Evolutionary conservation across 768 basidiomycete species (phyloP), one percentile per base, ranked within the genome.

Genomic region (Guyanaporus albipodus): DNA sequence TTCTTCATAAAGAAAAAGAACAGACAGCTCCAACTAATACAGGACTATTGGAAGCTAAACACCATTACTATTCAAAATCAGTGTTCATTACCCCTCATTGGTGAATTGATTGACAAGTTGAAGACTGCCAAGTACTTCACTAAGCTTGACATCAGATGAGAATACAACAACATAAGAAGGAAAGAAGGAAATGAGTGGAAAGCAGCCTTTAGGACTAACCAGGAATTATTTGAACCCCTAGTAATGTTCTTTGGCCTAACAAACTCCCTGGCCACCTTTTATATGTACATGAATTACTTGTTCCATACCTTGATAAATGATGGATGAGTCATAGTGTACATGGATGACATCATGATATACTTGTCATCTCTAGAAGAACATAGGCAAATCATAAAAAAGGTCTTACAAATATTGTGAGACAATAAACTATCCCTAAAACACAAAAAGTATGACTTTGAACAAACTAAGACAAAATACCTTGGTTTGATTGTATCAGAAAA

Each of bases 311-410:
- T 61, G 4, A 35, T 51, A 7, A 27, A 23, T 3, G 0, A n/a
- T 7, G 52, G 38, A 14, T 44, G 55, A 1, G 51, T 69, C 0
- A n/a, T 58, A 0, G 50, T 68, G 2, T 75, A 74, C 38, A 71
- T 74, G 8, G 69, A 75, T 37, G 66, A 75, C 38, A 73, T 74
- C 2, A 61, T 73, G 0, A 58, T 73, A 0, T 73, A 60, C 42
- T 68, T 66, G 0, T 32, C 42, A 24, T 50, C 46, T 0, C 61
- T 61, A 3, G 49, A 67, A 0, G 61, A 72, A 1, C 70, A 74
- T 47, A 0, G 2, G 26, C 0, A 4, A 7, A 24, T 54, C 1
- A 27, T 50, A 0, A 0, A 0, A 0, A 7, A 51, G 4, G 50
- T 46, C n/a, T 8, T 56, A 0, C 8, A 46, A 2, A 31, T 22